These are phyloP conservation scores for Globisporangium echinulatum DNA, from an alignment of 352 stramenopile genomes.

Conservation along the genomic window DNA sequence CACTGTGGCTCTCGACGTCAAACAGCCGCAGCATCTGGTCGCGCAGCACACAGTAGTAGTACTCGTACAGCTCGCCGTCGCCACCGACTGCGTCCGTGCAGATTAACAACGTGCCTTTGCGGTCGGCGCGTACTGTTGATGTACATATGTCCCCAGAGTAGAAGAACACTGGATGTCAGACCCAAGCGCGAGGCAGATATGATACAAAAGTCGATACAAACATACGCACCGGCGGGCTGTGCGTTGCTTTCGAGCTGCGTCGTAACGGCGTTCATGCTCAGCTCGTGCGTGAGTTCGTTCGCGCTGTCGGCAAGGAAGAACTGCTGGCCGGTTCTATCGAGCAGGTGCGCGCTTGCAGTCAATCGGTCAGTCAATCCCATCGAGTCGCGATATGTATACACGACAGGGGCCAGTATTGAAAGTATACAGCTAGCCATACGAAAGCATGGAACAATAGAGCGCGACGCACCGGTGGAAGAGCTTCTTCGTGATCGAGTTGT, in stretches of 20 bases:
- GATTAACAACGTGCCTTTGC: slow-evolving; percentile 27
- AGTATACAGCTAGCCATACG: background rate
- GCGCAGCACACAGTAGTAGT: slow-evolving; percentile 29
- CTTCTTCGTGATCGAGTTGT: slow-evolving; percentile 58
- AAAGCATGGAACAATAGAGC: background rate
- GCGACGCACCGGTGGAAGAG: slow-evolving; percentile 47
- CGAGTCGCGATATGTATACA: too few species aligned
- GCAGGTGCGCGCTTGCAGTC: too few species aligned
- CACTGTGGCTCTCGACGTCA: slow-evolving; percentile 13
- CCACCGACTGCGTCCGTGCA: slow-evolving; percentile 2
- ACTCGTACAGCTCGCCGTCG: slow-evolving; percentile 20
- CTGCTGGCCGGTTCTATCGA: slow-evolving; percentile 44
- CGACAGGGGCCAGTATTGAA: too few species aligned
- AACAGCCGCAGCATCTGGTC: slow-evolving; percentile 29
- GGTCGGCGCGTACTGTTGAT: slow-evolving; percentile 16
- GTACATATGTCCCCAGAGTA: background rate
- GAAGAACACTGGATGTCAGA: too few species aligned
- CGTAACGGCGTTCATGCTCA: slow-evolving; percentile 24
- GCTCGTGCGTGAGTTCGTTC: slow-evolving; percentile 32
- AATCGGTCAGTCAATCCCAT: too few species aligned
- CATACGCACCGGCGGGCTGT: slow-evolving; percentile 6
- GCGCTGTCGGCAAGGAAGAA: slow-evolving; percentile 49
- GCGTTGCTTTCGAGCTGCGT: slow-evolving; percentile 21
- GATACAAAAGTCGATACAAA: background rate
- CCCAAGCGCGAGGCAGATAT: background rate